phyloP scores from a whole-genome alignment of 23 red algal genomes.

The Cyanidiococcus yangmingshanensis region DNA sequence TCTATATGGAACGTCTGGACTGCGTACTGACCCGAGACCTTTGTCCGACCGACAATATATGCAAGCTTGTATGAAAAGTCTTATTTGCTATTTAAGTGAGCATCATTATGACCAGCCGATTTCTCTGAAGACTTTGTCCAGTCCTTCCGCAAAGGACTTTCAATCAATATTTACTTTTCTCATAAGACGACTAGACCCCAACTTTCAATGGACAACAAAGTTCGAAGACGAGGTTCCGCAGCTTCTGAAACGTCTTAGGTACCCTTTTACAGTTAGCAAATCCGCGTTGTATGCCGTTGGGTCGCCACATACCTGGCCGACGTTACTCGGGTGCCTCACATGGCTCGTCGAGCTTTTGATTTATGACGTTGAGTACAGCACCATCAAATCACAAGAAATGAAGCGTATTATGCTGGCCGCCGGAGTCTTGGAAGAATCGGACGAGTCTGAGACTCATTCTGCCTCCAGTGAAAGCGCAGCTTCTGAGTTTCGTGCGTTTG shows the following conservation, averaged over 20 bases:
- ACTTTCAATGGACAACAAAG: slow-evolving; percentile 47
- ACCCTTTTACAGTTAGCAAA: slow-evolving; percentile 82
- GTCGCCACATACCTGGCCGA: slow-evolving; percentile 88
- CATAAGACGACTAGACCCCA: slow-evolving; percentile 62
- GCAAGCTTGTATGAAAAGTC: slow-evolving; percentile 42
- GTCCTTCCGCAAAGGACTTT: slow-evolving; percentile 65
- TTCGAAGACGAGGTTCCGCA: slow-evolving; percentile 85
- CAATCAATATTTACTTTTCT: slow-evolving; percentile 85
- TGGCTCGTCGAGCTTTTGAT: slow-evolving; percentile 73
- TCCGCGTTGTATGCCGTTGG: slow-evolving; percentile 70
- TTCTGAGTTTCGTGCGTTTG: neutral
- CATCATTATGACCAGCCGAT: slow-evolving; percentile 73
- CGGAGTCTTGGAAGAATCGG: neutral
- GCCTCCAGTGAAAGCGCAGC: neutral
- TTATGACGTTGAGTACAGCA: slow-evolving; percentile 37
- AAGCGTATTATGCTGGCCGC: neutral
- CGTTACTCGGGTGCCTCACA: slow-evolving; percentile 57
- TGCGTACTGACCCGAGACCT: slow-evolving; percentile 56
- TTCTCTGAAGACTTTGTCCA: slow-evolving; percentile 72
- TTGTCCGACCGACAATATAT: slow-evolving; percentile 62
- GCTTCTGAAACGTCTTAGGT: slow-evolving; percentile 41
- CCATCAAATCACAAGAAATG: neutral
- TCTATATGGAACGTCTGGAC: slow-evolving; percentile 4
- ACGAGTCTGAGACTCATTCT: neutral
- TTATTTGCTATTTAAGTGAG: slow-evolving; percentile 77